Conservation (phyloP, 2,329 filamentous ascomycete species). For the Coniochaeta pulveracea region DNA sequence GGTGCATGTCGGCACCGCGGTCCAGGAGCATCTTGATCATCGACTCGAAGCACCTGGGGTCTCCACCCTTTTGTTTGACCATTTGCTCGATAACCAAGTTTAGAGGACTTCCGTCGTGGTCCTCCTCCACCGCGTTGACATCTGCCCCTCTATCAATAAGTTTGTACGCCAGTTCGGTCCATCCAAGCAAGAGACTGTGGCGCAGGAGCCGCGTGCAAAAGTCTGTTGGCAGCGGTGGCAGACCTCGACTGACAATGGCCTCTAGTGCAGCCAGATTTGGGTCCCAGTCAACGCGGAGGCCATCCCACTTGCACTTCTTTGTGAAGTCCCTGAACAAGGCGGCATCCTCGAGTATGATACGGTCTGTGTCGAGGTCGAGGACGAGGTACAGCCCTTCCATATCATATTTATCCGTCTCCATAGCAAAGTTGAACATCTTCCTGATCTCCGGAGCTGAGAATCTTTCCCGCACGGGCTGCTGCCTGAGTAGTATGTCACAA, state of each 20-base stretch:
- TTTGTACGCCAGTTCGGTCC: neutral
- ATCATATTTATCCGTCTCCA: neutral
- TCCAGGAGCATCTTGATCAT: conserved; percentile 1
- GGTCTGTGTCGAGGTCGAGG: neutral
- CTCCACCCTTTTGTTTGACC: neutral
- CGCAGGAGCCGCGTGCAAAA: neutral
- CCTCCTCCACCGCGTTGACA: neutral
- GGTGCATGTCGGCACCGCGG: conserved; percentile 2
- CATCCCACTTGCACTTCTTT: neutral
- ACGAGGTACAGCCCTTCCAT: no score
- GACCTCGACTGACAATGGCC: neutral
- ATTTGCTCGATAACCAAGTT: neutral
- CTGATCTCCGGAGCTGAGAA: neutral
- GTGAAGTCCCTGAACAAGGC: neutral
- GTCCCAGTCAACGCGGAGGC: neutral
- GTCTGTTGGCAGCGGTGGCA: neutral
- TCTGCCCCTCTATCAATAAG: conserved; percentile 3
- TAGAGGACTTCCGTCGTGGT: neutral
- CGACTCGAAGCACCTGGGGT: no score
- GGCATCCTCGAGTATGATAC: neutral
- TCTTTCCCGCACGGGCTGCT: neutral
- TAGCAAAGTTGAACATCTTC: neutral
- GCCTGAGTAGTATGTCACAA: conserved; percentile 1
- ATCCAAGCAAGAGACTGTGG: neutral
- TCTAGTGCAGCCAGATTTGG: neutral